Evolutionary conservation across 2,329 filamentous ascomycete species (phyloP), one percentile per base, ranked within the genome.

Genomic region (Penicillium hordei): DNA sequence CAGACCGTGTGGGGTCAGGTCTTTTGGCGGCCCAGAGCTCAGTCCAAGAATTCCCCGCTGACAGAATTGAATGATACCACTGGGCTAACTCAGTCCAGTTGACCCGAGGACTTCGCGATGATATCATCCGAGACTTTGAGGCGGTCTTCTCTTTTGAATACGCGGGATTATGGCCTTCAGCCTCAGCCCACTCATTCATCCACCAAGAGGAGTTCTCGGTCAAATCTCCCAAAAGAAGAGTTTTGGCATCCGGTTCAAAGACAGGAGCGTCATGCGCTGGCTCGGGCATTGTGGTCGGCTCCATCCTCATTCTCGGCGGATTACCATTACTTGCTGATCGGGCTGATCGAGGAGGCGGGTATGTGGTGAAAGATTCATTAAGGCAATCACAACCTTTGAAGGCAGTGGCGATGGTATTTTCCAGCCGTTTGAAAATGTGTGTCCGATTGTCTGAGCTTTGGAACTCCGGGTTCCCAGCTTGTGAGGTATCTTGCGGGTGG

Each of bases 181-280:
- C 65, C 70, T 75, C 60, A 64, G 68, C 65, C 67, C 83, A 79
- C 48, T 82, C 82, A 1, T 88, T 89, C 46, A 88, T 87, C 89
- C 90, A 93, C 90, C 89, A 93, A 8, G 83, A 84, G 2, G 89
- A 90, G 68, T 94, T 94, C 70, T 94, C 90, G 1, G 87, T 89
- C 63, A 93, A 81, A 66, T 93, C 85, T 2, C 89, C 90, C 2
- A 93, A 73, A 7, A 92, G 78, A 21, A 93, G 77, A 5, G 89
- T 83, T 68, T 92, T 94, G 1, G 88, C 84, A 70, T 94, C 90
- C 21, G 92, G 75, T 49, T 90, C 87, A 36, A 82, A 82, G 4
- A 86, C 73, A 27, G 77, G 76, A 43, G 75, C 71, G 58, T 76
- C 77, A 10, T 61, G 60, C 27, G 63, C 52, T 43, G 65, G 31